Base-by-base conservation (phyloP, 2,329 filamentous ascomycete genomes). In the Beauveria caledonica region DNA sequence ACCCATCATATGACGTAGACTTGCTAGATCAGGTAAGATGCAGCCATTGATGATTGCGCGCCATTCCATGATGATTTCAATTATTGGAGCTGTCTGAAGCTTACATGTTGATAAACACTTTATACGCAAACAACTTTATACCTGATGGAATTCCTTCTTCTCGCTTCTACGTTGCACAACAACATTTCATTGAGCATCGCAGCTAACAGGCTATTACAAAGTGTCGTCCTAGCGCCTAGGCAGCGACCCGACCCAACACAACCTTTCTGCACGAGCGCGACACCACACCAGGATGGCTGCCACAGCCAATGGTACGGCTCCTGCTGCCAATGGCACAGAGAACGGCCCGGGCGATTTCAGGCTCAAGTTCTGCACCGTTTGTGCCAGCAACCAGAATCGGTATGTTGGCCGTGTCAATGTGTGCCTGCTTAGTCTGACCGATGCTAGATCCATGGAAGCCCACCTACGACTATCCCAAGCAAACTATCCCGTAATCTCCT, bases 281-380 rank as follows among this genome's bases (percentile, higher is more conserved):
- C 13, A 39, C 15, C 50, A 44, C 39, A 54, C 55, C 42, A 62
- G 27, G 15, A 76, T 77, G 78, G 80, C 57, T 5, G 40, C 82
- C 60, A 67, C 66, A 44, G 64, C 71, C 29, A 80, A 79, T 62
- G 79, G 76, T 45, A 63, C 68, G 33, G 62, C 70, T 4, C 63
- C 68, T 21, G 64, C 69, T 44, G 70, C 74, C 60, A 79, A 80
- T 61, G 77, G 77, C 59, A 74, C 77, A 27, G 74, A 77, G 15
- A 78, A 82, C 48, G 78, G 79, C 19, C 74, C 78, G 27, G 78
- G 77, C n/a, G 84, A 81, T 57, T 96, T 87, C 81, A 96, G 94
- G 76, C 83, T 99, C 63, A 95, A 90, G 71, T 97, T 97, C 76
- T 97, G 92, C 79, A 97, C 94, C 3, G 93, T 99, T n/a, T 99